Conservation (phyloP, 2,329 filamentous ascomycete genomes). For the Colletotrichum navitas region DNA sequence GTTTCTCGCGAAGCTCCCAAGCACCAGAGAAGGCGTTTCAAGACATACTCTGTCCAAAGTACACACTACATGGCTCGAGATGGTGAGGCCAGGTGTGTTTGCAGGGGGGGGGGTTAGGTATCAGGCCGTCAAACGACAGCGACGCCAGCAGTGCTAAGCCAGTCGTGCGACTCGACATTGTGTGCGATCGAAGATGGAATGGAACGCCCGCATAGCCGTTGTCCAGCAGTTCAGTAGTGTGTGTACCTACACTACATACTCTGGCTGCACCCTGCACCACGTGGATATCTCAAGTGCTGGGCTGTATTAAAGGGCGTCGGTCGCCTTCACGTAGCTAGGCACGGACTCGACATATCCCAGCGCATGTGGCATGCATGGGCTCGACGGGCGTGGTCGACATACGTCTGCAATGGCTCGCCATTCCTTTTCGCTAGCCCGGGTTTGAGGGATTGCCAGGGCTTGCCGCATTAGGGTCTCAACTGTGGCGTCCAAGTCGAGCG, state of each 20-base stretch:
- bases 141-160: slow-evolving; percentile 25
- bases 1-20: slow-evolving; percentile 3
- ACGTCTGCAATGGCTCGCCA: not conserved
- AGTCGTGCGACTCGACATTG: slow-evolving; percentile 10
- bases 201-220: slow-evolving; percentile 17
- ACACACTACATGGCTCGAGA: not conserved
- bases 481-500: slow-evolving; percentile 25
- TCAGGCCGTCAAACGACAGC: slow-evolving; percentile 24
- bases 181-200: not conserved
- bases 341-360: not conserved
- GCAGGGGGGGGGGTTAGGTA: not conserved
- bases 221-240: not conserved
- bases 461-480: slow-evolving; percentile 35
- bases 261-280: slow-evolving; percentile 9
- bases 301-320: slow-evolving; percentile 18
- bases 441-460: slow-evolving; percentile 20
- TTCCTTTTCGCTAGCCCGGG: slow-evolving; percentile 22
- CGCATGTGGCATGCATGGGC: not conserved
- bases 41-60: not conserved
- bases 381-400: slow-evolving; percentile 10
- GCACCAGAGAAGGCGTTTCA: not conserved
- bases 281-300: slow-evolving; percentile 12
- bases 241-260: not conserved
- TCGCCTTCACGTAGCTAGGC: not conserved
- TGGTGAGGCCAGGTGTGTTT: slow-evolving; percentile 7